A percentile compares a stretch with the other conserved stretches of the same genome.
Evolutionary conservation across 441 rosid genomes (phyloP).

Genomic region (Iberis amara): DNA sequence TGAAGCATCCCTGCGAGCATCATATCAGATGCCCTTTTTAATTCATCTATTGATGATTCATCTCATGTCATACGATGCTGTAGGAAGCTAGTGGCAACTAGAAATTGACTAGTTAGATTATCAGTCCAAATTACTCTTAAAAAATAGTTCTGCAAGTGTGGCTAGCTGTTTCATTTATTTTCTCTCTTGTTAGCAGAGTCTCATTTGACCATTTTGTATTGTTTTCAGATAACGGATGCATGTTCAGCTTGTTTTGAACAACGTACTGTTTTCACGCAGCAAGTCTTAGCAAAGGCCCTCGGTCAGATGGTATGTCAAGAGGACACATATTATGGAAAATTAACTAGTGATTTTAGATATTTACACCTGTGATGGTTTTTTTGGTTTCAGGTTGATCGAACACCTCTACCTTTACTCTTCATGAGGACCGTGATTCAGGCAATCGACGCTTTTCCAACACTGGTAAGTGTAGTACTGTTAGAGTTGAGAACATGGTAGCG

Average conservation of each 20-base stretch:
- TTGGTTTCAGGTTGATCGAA: conserved; percentile 76
- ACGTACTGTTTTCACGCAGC: conserved; percentile 95
- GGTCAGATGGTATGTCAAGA: conserved; percentile 71
- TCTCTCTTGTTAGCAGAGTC: conserved; percentile 14
- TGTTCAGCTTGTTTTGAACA: conserved; percentile 98
- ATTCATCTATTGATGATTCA: conserved; percentile 9
- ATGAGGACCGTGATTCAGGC: conserved; percentile 99
- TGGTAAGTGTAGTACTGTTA: conserved; percentile 47
- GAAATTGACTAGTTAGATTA: conserved; percentile 22
- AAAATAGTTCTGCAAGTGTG: conserved; percentile 6
- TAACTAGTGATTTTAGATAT: conserved; percentile 20
- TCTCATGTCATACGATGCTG: conserved; percentile 7
- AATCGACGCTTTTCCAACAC: conserved; percentile 87
- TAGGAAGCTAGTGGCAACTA: conserved; percentile 14
- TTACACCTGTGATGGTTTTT: conserved; percentile 26
- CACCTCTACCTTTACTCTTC: conserved; percentile 86
- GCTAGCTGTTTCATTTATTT: not conserved
- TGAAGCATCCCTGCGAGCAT: not conserved
- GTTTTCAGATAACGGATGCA: conserved; percentile 79
- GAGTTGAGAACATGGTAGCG: conserved; percentile 8
- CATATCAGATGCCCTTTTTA: conserved; percentile 2
- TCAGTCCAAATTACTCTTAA: not conserved
- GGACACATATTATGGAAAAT: conserved; percentile 10
- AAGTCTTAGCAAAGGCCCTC: conserved; percentile 92
- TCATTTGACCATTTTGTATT: conserved; percentile 11